phyloP scores from a whole-genome alignment of 192 early-diverging fungal genomes.

The Spinellus fusiger region DNA sequence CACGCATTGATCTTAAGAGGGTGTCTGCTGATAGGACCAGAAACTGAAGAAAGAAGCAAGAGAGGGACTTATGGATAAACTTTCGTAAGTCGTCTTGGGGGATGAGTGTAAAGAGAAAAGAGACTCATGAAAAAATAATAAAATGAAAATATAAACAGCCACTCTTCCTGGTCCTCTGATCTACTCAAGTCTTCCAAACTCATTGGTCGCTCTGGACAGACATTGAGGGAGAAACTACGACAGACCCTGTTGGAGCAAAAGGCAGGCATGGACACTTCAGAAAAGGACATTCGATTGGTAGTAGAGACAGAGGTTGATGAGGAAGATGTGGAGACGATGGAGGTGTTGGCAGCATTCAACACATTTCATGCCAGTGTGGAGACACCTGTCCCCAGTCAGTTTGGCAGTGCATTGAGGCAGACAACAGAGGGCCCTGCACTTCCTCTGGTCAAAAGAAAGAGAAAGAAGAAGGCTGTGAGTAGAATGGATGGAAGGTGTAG shows the following conservation, averaged over 20 bases:
- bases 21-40: slow-evolving; percentile 52
- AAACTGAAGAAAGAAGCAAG: slow-evolving; percentile 79
- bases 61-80: slow-evolving; percentile 55
- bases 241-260: slow-evolving; percentile 62
- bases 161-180: slow-evolving; percentile 63
- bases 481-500: not conserved
- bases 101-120: not conserved
- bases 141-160: slow-evolving; percentile 18
- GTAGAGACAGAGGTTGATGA: slow-evolving; percentile 42
- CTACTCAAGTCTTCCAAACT: slow-evolving; percentile 64
- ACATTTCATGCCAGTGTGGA: too few species aligned
- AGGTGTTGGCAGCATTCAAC: not conserved
- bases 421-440: slow-evolving; percentile 32
- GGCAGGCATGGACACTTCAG: slow-evolving; percentile 53
- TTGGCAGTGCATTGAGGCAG: slow-evolving; percentile 45
- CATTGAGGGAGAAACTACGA: slow-evolving; percentile 58
- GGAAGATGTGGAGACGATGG: slow-evolving; percentile 4
- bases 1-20: not conserved
- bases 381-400: slow-evolving; percentile 12
- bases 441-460: slow-evolving; percentile 38
- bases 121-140: not conserved
- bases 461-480: slow-evolving; percentile 46
- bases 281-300: slow-evolving; percentile 52
- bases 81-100: slow-evolving; percentile 31
- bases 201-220: slow-evolving; percentile 57